A percentile compares a stretch with the other conserved stretches of the same genome.
Conservation (phyloP, 768 basidiomycete species). For the Lactarius hatsudake region DNA sequence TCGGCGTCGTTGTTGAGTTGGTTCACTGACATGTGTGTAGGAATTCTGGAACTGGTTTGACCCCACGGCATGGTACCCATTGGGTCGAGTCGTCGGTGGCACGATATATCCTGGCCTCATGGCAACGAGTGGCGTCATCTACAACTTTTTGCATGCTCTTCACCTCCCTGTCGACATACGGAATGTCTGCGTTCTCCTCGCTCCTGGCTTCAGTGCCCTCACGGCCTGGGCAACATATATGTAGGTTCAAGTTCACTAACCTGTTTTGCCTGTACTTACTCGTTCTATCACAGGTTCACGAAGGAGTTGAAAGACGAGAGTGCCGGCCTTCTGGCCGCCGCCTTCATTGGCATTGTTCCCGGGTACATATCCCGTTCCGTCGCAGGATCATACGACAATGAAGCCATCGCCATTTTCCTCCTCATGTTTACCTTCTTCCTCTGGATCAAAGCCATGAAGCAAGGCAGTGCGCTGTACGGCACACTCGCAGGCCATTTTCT, state of each 20-base stretch:
- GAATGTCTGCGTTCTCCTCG: constrained; percentile 94
- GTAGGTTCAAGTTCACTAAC: constrained; percentile 38
- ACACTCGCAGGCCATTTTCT: constrained; percentile 92
- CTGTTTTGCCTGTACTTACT: neutral
- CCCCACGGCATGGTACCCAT: constrained; percentile 98
- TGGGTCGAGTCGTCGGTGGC: constrained; percentile 96
- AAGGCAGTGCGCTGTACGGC: constrained; percentile 89
- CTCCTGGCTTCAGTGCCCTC: constrained; percentile 93
- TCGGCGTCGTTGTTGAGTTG: neutral
- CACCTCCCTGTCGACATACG: constrained; percentile 97
- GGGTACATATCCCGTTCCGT: constrained; percentile 99
- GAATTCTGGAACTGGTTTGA: constrained; percentile 99
- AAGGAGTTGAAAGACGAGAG: constrained; percentile 94
- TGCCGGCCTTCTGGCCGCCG: constrained; percentile 94
- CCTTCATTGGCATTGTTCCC: constrained; percentile 96
- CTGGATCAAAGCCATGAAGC: constrained; percentile 96
- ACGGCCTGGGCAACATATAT: constrained; percentile 97
- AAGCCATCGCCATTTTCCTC: constrained; percentile 99
- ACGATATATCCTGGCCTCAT: constrained; percentile 98
- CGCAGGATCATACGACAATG: constrained; percentile 98
- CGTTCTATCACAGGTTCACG: constrained; percentile 65
- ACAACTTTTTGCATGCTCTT: constrained; percentile 81
- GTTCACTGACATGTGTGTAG: constrained; percentile 34
- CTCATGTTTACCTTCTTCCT: constrained; percentile 98
- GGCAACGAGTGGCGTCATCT: constrained; percentile 97